These are phyloP conservation scores for Cryptosporidium canis DNA, from an alignment of 169 alveolate genomes.

Conservation along the genomic window DNA sequence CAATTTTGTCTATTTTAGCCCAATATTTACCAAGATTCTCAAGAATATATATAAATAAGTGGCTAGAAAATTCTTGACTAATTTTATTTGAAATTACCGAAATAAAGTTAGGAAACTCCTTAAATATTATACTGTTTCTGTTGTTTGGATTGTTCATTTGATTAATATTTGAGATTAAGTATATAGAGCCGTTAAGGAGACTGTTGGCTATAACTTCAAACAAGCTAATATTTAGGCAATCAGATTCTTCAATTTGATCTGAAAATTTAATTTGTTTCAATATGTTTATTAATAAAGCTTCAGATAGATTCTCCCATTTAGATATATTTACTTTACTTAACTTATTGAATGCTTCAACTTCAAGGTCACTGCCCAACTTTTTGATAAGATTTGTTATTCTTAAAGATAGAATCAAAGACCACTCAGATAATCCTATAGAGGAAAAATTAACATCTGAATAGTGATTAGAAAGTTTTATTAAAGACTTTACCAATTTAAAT, in stretches of 20 bases:
- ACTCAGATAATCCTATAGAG: neutral
- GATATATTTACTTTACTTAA: neutral
- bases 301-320: conserved; percentile 44
- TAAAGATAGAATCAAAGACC: conserved; percentile 38
- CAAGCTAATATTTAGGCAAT: neutral
- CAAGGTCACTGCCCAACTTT: neutral
- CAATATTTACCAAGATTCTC: conserved; percentile 8
- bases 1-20: conserved; percentile 1
- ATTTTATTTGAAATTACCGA: neutral
- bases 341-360: neutral
- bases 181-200: conserved; percentile 14
- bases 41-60: conserved; percentile 6
- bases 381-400: conserved; percentile 7
- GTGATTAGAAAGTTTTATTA: neutral
- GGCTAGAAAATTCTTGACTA: neutral
- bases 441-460: neutral
- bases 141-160: neutral
- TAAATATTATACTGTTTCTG: neutral
- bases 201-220: conserved; percentile 28
- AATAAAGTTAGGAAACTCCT: neutral
- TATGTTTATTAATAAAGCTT: neutral
- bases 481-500: neutral
- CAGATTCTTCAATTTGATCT: neutral
- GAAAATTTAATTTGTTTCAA: neutral
- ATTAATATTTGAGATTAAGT: conserved; percentile 19